These are phyloP conservation scores for Leptodontidium sp. DNA, from an alignment of 2,329 filamentous ascomycete species.

Conservation along the genomic window DNA sequence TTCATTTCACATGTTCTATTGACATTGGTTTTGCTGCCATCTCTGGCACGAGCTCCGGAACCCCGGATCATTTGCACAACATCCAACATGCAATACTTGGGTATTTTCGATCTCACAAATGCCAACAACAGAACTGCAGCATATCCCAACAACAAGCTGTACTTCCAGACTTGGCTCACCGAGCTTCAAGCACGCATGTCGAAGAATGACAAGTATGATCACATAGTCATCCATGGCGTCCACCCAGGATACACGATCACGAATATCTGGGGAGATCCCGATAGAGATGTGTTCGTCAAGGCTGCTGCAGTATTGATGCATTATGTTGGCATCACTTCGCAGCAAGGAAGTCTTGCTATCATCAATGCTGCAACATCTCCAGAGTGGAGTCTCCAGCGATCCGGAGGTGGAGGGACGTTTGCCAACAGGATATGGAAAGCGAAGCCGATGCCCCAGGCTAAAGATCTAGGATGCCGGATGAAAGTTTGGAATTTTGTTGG, in stretches of 20 bases:
- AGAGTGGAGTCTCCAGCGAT: constrained; percentile 29
- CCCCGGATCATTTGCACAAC: constrained; percentile 47
- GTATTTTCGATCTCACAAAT: constrained; percentile 41
- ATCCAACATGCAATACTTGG: constrained; percentile 45
- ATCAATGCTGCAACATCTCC: constrained; percentile 35
- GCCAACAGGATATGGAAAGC: constrained; percentile 42
- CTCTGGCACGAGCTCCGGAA: constrained; percentile 37
- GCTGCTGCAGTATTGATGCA: constrained; percentile 14
- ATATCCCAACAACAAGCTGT: constrained; percentile 48
- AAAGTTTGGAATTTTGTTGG: constrained; percentile 39
- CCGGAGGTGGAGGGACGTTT: constrained; percentile 39
- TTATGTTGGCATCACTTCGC: constrained; percentile 35
- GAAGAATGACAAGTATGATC: constrained; percentile 35
- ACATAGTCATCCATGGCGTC: constrained; percentile 46
- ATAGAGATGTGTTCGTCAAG: not conserved
- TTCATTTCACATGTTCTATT: constrained; percentile 46
- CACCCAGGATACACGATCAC: constrained; percentile 47
- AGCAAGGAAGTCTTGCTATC: constrained; percentile 43
- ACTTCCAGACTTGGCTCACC: constrained; percentile 47
- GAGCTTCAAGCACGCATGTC: constrained; percentile 44
- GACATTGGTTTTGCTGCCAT: constrained; percentile 43
- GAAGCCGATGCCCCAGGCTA: constrained; percentile 42
- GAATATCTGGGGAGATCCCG: constrained; percentile 42
- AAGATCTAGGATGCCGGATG: constrained; percentile 36
- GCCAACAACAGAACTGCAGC: constrained; percentile 38